These are phyloP conservation scores for Gigaspora rosea DNA, from an alignment of 192 early-diverging fungal genomes.

Conservation along the genomic window DNA sequence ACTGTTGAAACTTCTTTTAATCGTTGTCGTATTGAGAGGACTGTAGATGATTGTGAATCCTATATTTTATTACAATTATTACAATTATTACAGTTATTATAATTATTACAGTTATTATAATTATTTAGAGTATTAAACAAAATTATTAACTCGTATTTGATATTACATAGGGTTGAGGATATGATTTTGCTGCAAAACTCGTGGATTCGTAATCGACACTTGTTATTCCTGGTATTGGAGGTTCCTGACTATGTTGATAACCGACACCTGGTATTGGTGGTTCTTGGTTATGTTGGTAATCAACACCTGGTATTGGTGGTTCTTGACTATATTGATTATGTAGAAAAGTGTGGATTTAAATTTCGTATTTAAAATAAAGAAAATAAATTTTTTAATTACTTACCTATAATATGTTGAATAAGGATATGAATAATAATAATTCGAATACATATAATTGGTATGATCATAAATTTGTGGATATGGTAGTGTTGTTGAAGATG, in stretches of 20 bases:
- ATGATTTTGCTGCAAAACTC: not conserved
- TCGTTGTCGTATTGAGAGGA: constrained; percentile 18
- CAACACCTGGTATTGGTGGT: not conserved
- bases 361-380: not conserved
- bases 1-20: constrained; percentile 18
- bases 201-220: constrained; percentile 21
- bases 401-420: not conserved
- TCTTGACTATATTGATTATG: not conserved
- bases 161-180: constrained; percentile 5
- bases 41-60: constrained; percentile 17
- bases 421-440: not conserved
- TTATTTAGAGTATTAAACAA: no score
- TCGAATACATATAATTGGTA: not conserved
- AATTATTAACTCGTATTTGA: no score
- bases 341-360: constrained; percentile 2
- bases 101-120: not conserved
- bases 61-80: no score
- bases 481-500: not conserved
- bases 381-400: no score
- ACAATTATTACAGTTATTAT: not conserved
- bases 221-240: no score
- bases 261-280: constrained; percentile 31
- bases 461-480: not conserved
- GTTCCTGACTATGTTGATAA: no score
- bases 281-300: constrained; percentile 13